These are phyloP conservation scores for Solanum bukasovii DNA, from an alignment of 257 asterid species.

Conservation along the genomic window DNA sequence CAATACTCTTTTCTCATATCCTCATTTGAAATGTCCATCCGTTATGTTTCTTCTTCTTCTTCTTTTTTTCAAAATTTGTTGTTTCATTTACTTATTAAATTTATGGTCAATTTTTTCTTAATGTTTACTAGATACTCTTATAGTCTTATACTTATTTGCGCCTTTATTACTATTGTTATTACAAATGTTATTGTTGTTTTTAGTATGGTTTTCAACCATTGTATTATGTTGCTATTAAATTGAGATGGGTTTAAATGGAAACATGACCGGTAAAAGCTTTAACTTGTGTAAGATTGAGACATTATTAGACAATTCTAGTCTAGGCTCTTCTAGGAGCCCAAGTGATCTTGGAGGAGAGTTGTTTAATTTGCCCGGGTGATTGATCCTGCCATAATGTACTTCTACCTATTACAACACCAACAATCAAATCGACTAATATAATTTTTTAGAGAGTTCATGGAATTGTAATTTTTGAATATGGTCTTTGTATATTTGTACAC, in stretches of 20 bases:
- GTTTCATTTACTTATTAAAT: background rate
- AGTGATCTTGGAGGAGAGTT: too few species aligned
- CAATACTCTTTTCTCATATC: background rate
- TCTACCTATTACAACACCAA: too few species aligned
- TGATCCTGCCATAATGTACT: too few species aligned
- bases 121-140: background rate
- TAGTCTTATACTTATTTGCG: background rate
- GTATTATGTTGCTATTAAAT: background rate
- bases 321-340: too few species aligned
- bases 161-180: background rate
- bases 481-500: background rate
- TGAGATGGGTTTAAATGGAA: background rate
- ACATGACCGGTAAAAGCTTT: too few species aligned
- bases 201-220: background rate
- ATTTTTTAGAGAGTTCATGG: conserved; percentile 13
- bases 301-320: too few species aligned
- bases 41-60: background rate
- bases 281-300: background rate
- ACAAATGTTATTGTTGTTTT: background rate
- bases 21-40: background rate
- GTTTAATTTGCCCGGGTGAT: too few species aligned
- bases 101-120: background rate
- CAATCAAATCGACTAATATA: background rate
- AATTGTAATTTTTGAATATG: background rate
- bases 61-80: too few species aligned